Evolutionary conservation across 805 yeast species (phyloP).

Genomic region (Kodamaea jinghongensis): DNA sequence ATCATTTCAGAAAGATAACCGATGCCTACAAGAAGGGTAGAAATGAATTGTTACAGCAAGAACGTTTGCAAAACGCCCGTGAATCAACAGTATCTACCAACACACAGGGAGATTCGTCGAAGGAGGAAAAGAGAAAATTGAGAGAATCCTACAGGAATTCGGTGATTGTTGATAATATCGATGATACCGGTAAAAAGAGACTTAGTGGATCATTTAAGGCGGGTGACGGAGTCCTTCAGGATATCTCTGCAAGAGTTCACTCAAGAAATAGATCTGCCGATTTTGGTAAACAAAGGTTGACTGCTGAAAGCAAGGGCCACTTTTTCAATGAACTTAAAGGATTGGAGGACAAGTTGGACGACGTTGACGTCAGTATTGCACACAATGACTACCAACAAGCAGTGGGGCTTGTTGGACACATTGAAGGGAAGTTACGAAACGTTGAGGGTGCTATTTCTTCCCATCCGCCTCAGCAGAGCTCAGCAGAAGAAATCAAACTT

Average conservation of each 20-base stretch:
- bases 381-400: constrained; percentile 52
- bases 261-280: constrained; percentile 56
- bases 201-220: constrained; percentile 28
- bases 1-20: constrained; percentile 53
- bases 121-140: constrained; percentile 38
- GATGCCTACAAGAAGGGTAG: constrained; percentile 60
- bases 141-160: constrained; percentile 50
- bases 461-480: constrained; percentile 11
- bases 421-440: constrained; percentile 29
- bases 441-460: constrained; percentile 26
- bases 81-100: constrained; percentile 7
- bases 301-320: constrained; percentile 25
- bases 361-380: constrained; percentile 64
- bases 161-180: constrained; percentile 40
- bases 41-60: constrained; percentile 43
- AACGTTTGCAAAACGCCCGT: constrained; percentile 22
- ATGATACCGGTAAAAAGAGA: constrained; percentile 27
- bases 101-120: constrained; percentile 16
- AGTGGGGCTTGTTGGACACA: constrained; percentile 39
- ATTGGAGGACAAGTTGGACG: constrained; percentile 63
- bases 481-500: constrained; percentile 24
- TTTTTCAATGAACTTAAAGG: constrained; percentile 46
- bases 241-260: constrained; percentile 59
- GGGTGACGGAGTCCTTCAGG: constrained; percentile 49
- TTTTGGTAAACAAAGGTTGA: constrained; percentile 17